Evolutionary conservation across 2,329 filamentous ascomycete genomes (phyloP).

Genomic region (Cladorrhinum sp.): DNA sequence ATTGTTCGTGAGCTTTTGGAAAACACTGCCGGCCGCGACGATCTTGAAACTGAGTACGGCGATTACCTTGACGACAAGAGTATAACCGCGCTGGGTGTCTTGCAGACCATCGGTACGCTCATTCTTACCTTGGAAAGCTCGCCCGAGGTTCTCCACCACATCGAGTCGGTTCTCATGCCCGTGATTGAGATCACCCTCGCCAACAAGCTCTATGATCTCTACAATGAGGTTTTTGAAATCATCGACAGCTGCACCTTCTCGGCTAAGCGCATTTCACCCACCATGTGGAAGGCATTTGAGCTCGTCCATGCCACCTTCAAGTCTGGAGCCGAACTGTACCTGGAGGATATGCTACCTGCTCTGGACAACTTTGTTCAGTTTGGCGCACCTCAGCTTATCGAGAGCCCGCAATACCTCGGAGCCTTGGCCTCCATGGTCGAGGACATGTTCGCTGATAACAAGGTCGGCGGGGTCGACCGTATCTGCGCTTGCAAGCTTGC

Average conservation of each 20-base stretch:
- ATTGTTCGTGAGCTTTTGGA: slow-evolving; percentile 91
- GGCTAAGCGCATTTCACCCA: slow-evolving; percentile 89
- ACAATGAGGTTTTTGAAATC: slow-evolving; percentile 98
- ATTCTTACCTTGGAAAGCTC: slow-evolving; percentile 97
- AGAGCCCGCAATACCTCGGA: slow-evolving; percentile 82
- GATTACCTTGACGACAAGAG: slow-evolving; percentile 98
- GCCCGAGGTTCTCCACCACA: slow-evolving; percentile 87
- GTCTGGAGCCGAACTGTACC: slow-evolving; percentile 90
- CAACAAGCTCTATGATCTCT: slow-evolving; percentile 96
- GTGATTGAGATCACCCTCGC: slow-evolving; percentile 94
- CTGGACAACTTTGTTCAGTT: slow-evolving; percentile 98
- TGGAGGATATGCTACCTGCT: slow-evolving; percentile 97
- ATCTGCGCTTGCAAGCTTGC: slow-evolving; percentile 98
- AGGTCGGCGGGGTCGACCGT: slow-evolving; percentile 88
- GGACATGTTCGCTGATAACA: slow-evolving; percentile 89
- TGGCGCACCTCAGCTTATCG: slow-evolving; percentile 72
- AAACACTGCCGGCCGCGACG: slow-evolving; percentile 73
- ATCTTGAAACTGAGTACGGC: slow-evolving; percentile 74
- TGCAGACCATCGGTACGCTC: slow-evolving; percentile 96
- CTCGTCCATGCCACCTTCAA: slow-evolving; percentile 97
- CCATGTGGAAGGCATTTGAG: slow-evolving; percentile 99
- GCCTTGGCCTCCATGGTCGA: slow-evolving; percentile 92
- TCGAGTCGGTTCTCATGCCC: slow-evolving; percentile 95
- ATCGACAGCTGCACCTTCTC: slow-evolving; percentile 99
- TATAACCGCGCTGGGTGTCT: slow-evolving; percentile 90